Conservation (phyloP, 1,284 basidiomycete species). For the Apiotrichum veenhuisii region DNA sequence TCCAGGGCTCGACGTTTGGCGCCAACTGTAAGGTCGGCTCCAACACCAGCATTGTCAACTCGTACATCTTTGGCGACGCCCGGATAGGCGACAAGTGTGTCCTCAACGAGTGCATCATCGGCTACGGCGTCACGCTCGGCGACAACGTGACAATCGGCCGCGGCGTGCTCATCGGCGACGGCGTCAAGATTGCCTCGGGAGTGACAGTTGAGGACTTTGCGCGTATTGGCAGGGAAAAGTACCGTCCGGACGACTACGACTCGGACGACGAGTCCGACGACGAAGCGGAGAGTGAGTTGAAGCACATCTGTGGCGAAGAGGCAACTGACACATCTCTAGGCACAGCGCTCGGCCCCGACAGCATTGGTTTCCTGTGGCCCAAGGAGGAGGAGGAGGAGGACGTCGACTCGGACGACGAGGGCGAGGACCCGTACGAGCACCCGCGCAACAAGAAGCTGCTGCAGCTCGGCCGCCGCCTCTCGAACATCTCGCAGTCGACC, state of each 20-base stretch:
- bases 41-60: conserved; percentile 62
- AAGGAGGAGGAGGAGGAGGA: conserved; percentile 40
- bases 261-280: conserved; percentile 55
- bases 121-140: conserved; percentile 47
- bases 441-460: conserved; percentile 46
- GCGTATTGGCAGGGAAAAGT: conserved; percentile 69
- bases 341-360: conserved; percentile 36
- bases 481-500: conserved; percentile 29
- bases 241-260: conserved; percentile 67
- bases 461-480: conserved; percentile 45
- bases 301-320: not conserved
- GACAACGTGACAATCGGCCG: conserved; percentile 52
- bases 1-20: conserved; percentile 64
- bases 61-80: conserved; percentile 79
- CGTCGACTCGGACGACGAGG: conserved; percentile 38
- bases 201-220: conserved; percentile 68
- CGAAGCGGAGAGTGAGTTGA: conserved; percentile 33
- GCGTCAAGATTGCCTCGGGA: conserved; percentile 66
- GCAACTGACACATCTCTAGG: not conserved
- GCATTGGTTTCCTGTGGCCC: conserved; percentile 51
- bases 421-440: conserved; percentile 49
- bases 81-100: conserved; percentile 70
- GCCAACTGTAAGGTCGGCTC: conserved; percentile 77
- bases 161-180: conserved; percentile 60
- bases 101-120: conserved; percentile 66